Base-by-base conservation (phyloP, 306 rosid genomes). In the Mimosa pudica region DNA sequence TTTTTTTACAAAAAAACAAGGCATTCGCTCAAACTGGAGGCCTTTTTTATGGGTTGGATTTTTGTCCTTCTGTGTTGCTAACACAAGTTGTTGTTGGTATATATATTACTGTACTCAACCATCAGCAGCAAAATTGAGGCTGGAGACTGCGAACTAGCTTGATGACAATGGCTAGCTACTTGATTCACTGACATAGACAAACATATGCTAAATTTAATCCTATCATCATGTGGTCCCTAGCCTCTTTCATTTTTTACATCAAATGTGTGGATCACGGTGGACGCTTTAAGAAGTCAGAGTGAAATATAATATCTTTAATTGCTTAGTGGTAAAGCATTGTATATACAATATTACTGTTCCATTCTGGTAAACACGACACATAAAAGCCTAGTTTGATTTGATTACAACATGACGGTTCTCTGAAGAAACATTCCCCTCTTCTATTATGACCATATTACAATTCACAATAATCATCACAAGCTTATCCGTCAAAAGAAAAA, bases 211-310 rank as follows among this genome's bases (percentile, higher is more conserved):
- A 42, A 54, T 70, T 74, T 58, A 74, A 41, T 24, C 78, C 20
- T 12, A 57, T 18, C 33, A 18, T 69, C 33, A 18, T 69, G 54
- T 44, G 73, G 73, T 44, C 73, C 73, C 73, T 33, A 38, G 42
- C 32, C 33, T 66, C 54, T 68, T 18, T 13, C 8, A 44, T 10
- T 10, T 44, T 68, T 68, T 8, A 8, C 10, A 2, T 42, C 35
- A 68, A 68, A 42, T n/a, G 35, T 68, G 52, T 18, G 35, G 3
- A n/a, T 68, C 35, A 44, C 5, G n/a, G 52, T 4, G 44, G 18
- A 68, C 44, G 54, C 24, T 42, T 68, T 68, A 18, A 8, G 8
- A 17, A 42, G 47, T 67, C 41, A 7, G 3, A 0, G 33, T 17
- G 51, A 17, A n/a, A 17, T 52, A 16, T 52, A 16, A 41, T 67